Conservation (phyloP, 805 yeast species). For the Ogataea wickerhamii region DNA sequence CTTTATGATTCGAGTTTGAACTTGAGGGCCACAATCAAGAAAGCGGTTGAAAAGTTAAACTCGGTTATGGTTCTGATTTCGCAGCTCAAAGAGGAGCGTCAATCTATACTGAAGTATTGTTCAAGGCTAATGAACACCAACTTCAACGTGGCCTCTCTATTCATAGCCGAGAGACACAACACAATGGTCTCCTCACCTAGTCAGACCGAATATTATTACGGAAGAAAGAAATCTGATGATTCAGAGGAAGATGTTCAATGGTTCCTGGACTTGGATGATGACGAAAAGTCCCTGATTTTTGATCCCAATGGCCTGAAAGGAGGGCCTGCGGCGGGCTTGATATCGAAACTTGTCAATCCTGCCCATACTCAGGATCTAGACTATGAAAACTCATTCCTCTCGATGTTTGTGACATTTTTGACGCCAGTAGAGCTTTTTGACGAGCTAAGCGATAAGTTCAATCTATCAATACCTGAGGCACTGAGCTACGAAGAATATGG, state of each 20-base stretch:
- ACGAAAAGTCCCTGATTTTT: slow-evolving; percentile 42
- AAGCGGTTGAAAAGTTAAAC: slow-evolving; percentile 35
- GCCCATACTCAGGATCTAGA: slow-evolving; percentile 51
- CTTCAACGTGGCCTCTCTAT: slow-evolving; percentile 52
- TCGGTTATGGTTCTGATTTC: slow-evolving; percentile 41
- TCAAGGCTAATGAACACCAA: slow-evolving; percentile 77
- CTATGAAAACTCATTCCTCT: slow-evolving; percentile 65
- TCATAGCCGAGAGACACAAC: slow-evolving; percentile 44
- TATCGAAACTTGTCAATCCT: slow-evolving; percentile 79
- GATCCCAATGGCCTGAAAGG: slow-evolving; percentile 79
- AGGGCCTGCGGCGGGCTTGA: slow-evolving; percentile 73
- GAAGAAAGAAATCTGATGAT: slow-evolving; percentile 35
- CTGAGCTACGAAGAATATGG: slow-evolving; percentile 77
- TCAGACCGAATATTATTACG: slow-evolving; percentile 31
- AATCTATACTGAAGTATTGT: slow-evolving; percentile 64
- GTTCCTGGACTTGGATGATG: slow-evolving; percentile 69
- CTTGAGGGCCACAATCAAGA: slow-evolving; percentile 37
- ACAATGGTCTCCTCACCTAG: slow-evolving; percentile 29
- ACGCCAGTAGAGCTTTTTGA: slow-evolving; percentile 60
- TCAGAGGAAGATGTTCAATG: slow-evolving; percentile 53
- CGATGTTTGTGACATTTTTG: slow-evolving; percentile 75
- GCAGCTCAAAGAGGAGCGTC: slow-evolving; percentile 67
- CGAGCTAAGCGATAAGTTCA: slow-evolving; percentile 59
- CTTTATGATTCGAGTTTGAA: slow-evolving; percentile 28
- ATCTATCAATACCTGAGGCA: slow-evolving; percentile 81